Percentiles rank a stretch among this genome's conserved stretches.
Evolutionary conservation across 2,329 filamentous ascomycete species (phyloP).

Genomic region (Alternaria brassicae): DNA sequence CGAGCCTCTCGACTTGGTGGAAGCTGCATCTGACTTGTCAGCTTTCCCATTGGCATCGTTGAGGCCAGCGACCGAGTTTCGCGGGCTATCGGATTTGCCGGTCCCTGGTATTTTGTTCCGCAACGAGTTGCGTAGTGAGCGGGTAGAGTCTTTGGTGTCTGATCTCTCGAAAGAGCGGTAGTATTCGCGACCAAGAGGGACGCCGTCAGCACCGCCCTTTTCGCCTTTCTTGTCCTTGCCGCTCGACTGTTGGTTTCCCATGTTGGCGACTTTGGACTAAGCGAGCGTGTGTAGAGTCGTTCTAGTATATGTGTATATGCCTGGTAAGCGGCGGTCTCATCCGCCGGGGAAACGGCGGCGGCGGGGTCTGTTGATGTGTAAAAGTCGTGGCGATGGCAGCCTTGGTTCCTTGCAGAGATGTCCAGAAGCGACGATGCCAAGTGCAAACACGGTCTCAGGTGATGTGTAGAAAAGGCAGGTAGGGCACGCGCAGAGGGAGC

Average conservation of each 20-base stretch:
- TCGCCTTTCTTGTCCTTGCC: conserved; percentile 55
- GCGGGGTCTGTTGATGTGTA: conserved; percentile 14
- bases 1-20: conserved; percentile 67
- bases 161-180: conserved; percentile 92
- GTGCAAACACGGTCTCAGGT: conserved; percentile 21
- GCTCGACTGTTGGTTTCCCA: conserved; percentile 81
- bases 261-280: conserved; percentile 55
- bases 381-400: conserved; percentile 23
- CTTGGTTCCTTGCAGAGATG: conserved; percentile 24
- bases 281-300: conserved; percentile 13
- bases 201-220: conserved; percentile 57
- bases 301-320: conserved; percentile 16
- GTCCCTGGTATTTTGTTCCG: conserved; percentile 86
- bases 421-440: conserved; percentile 23
- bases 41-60: conserved; percentile 59
- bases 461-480: conserved; percentile 13
- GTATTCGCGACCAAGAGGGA: conserved; percentile 70
- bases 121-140: conserved; percentile 81
- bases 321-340: conserved; percentile 4
- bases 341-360: conserved; percentile 25
- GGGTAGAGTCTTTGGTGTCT: conserved; percentile 90
- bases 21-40: conserved; percentile 76
- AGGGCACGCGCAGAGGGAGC: conserved; percentile 17
- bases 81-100: conserved; percentile 78
- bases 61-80: conserved; percentile 69